phyloP scores from a whole-genome alignment of 2,329 filamentous ascomycete genomes.

The Xylaria sp. region DNA sequence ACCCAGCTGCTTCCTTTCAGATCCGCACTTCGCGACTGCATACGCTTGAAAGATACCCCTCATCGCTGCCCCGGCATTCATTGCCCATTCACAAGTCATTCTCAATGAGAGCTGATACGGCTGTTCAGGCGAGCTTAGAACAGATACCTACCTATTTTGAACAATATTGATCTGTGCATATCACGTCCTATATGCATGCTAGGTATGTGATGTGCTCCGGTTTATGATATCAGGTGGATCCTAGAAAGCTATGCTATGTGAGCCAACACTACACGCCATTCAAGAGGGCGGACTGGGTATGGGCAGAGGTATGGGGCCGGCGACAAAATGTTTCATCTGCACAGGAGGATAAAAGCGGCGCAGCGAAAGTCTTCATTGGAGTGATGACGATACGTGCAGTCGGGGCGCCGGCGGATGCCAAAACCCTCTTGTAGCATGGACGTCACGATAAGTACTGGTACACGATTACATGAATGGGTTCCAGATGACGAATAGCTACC shows the following conservation, averaged over 20 bases:
- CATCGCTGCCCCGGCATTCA: slow-evolving; percentile 8
- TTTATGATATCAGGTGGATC: neutral
- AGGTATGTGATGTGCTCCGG: slow-evolving; percentile 6
- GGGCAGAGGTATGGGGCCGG: neutral
- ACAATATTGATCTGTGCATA: slow-evolving; percentile 19
- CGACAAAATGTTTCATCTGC: slow-evolving; percentile 1
- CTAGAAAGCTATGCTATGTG: neutral
- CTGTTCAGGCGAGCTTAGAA: neutral
- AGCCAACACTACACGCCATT: neutral
- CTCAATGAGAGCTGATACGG: slow-evolving; percentile 10
- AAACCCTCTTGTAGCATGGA: slow-evolving; percentile 12
- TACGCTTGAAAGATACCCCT: slow-evolving; percentile 15
- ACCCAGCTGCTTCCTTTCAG: slow-evolving; percentile 17
- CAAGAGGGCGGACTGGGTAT: slow-evolving; percentile 1
- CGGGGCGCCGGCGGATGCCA: neutral
- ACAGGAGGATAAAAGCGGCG: neutral
- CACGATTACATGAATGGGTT: slow-evolving; percentile 5
- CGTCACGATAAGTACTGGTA: slow-evolving; percentile 25
- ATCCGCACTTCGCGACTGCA: neutral
- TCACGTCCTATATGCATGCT: slow-evolving; percentile 11
- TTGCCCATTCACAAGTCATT: neutral
- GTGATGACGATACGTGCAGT: neutral
- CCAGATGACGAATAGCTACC: slow-evolving; percentile 15
- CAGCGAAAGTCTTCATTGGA: slow-evolving; percentile 14
- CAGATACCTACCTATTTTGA: neutral